Conservation (phyloP, 192 early-diverging fungal genomes). For the Podila verticillata region DNA sequence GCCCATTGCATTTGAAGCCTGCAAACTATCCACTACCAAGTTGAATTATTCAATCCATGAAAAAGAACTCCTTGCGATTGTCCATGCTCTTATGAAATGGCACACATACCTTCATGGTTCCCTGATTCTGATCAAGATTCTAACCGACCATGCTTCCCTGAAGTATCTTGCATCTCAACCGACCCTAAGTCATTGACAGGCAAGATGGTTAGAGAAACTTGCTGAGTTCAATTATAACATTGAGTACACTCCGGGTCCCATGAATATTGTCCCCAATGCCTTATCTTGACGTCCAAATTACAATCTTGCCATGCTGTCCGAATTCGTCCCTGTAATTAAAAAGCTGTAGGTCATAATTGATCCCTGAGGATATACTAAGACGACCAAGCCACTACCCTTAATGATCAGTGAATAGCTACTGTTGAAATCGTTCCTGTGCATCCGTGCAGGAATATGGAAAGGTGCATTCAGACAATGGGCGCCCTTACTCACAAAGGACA, state of each 20-base stretch:
- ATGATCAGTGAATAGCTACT: no score
- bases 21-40: slow-evolving; percentile 14
- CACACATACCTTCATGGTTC: slow-evolving; percentile 16
- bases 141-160: slow-evolving; percentile 50
- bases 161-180: slow-evolving; percentile 33
- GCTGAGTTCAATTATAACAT: slow-evolving; percentile 3
- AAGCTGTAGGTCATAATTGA: no score
- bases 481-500: no score
- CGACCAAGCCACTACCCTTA: no score
- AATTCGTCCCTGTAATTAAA: not conserved
- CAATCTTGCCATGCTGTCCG: not conserved
- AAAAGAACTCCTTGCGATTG: slow-evolving; percentile 51
- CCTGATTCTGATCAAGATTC: not conserved
- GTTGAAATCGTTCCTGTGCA: no score
- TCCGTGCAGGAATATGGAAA: no score
- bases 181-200: not conserved
- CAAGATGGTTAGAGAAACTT: slow-evolving; percentile 15
- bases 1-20: slow-evolving; percentile 30
- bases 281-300: slow-evolving; percentile 29
- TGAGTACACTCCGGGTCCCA: slow-evolving; percentile 4
- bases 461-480: no score
- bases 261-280: slow-evolving; percentile 40
- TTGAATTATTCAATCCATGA: slow-evolving; percentile 27
- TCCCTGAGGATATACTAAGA: no score
- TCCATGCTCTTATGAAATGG: slow-evolving; percentile 43